Evolutionary conservation across 768 basidiomycete species (phyloP).

Genomic region (Tubosaeta brunneosetosa): DNA sequence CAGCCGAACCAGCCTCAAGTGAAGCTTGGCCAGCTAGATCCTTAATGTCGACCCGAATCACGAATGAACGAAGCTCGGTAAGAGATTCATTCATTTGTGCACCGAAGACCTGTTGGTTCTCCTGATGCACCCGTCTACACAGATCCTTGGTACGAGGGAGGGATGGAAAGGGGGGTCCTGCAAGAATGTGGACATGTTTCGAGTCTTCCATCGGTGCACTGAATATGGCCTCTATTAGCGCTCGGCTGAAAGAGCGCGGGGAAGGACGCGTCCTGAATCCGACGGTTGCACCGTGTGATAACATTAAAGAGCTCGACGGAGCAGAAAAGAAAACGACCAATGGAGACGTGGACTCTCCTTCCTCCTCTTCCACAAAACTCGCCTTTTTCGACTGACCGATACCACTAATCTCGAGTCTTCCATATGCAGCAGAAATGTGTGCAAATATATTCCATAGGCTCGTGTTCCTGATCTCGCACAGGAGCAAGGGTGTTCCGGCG

Average conservation of each 20-base stretch:
- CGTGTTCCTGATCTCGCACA: constrained; percentile 19
- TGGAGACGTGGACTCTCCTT: constrained; percentile 15
- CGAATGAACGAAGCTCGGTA: constrained; percentile 16
- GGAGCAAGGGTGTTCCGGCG: constrained; percentile 21
- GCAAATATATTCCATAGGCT: constrained; percentile 16
- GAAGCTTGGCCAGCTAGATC: constrained; percentile 18
- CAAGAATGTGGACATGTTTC: constrained; percentile 21
- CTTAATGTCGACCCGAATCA: constrained; percentile 18
- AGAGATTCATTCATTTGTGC: constrained; percentile 14
- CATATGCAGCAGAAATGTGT: constrained; percentile 19
- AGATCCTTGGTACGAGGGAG: constrained; percentile 5
- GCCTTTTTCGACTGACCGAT: constrained; percentile 16
- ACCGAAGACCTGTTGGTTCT: constrained; percentile 11
- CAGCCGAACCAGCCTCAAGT: constrained; percentile 15
- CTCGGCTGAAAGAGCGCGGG: neutral
- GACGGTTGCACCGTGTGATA: constrained; percentile 10
- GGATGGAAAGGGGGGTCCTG: constrained; percentile 14
- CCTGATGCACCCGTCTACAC: neutral
- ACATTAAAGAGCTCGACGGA: constrained; percentile 16
- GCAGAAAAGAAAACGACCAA: constrained; percentile 24
- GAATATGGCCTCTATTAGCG: constrained; percentile 19
- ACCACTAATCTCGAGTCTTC: constrained; percentile 16
- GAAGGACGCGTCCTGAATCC: constrained; percentile 20
- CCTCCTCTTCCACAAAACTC: constrained; percentile 15
- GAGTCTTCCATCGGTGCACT: constrained; percentile 14